A percentile compares a stretch with the other conserved stretches of the same genome.
Evolutionary conservation across 805 yeast genomes (phyloP).

Genomic region (Crinitomyces ghanaensis): DNA sequence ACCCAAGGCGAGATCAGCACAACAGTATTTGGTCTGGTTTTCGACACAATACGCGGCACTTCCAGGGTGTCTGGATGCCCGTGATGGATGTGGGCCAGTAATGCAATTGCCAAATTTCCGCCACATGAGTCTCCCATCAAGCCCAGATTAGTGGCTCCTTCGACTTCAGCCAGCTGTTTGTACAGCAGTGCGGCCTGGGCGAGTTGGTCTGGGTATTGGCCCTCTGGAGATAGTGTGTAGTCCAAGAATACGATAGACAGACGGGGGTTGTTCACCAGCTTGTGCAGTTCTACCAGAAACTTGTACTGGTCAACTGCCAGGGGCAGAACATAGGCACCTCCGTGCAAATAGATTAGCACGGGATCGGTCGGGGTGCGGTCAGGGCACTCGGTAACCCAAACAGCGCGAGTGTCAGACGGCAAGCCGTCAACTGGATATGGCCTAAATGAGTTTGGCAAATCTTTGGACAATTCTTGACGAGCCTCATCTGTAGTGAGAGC

Average conservation of each 20-base stretch:
- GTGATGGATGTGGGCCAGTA: constrained; percentile 7
- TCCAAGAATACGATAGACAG: constrained; percentile 10
- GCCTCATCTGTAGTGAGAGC: too few relatives aligned
- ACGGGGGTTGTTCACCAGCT: constrained; percentile 4
- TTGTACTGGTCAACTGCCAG: background rate
- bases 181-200: constrained; percentile 6
- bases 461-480: too few relatives aligned
- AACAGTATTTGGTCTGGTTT: constrained; percentile 5
- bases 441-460: too few relatives aligned
- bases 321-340: constrained; percentile 11
- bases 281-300: constrained; percentile 4
- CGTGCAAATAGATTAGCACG: constrained; percentile 11
- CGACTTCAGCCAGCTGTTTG: constrained; percentile 6
- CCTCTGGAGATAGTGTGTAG: constrained; percentile 9
- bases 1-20: constrained; percentile 11
- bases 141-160: constrained; percentile 4
- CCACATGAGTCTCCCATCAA: constrained; percentile 12
- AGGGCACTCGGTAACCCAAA: constrained; percentile 9
- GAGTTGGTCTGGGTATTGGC: constrained; percentile 8
- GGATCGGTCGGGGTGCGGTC: constrained; percentile 11
- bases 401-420: too few relatives aligned
- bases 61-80: constrained; percentile 2
- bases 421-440: too few relatives aligned
- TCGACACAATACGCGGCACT: background rate
- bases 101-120: constrained; percentile 8